Evolutionary conservation across 108 stramenopile species (phyloP).

Genomic region (Fragilaria crotonensis): DNA sequence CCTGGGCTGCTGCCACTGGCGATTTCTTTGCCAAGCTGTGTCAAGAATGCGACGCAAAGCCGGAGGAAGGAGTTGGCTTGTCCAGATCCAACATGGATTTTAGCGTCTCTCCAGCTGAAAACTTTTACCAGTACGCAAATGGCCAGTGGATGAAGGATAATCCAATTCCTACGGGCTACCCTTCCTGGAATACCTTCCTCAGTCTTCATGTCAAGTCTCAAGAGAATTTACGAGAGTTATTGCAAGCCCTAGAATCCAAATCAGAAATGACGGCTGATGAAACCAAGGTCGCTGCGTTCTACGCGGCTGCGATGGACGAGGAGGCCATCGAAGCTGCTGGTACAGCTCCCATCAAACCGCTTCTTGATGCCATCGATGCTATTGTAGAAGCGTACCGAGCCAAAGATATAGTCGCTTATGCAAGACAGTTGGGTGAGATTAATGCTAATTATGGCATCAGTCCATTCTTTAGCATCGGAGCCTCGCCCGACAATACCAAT

Average conservation of each 20-base stretch:
- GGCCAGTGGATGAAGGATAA: conserved; percentile 68
- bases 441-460: conserved; percentile 11
- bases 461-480: conserved; percentile 46
- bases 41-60: conserved; percentile 27
- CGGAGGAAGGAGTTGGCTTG: conserved; percentile 11
- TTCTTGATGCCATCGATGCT: conserved; percentile 34
- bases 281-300: conserved; percentile 54
- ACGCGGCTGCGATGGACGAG: conserved; percentile 69
- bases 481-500: conserved; percentile 53
- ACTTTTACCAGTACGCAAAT: conserved; percentile 69
- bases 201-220: conserved; percentile 49
- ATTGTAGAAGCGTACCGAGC: conserved; percentile 8
- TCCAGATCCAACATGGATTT: conserved; percentile 47
- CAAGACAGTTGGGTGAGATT: conserved; percentile 34
- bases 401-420: conserved; percentile 20
- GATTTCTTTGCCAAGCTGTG: conserved; percentile 54
- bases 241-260: conserved; percentile 24
- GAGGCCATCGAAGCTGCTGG: conserved; percentile 47
- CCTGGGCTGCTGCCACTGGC: conserved; percentile 47
- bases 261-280: conserved; percentile 29
- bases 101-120: conserved; percentile 16
- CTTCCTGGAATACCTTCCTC: conserved; percentile 73
- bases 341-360: conserved; percentile 23
- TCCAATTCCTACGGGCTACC: conserved; percentile 77
- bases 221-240: conserved; percentile 54